phyloP scores from a whole-genome alignment of 176 grass and related monocot genomes.

The Zoysia pacifica region DNA sequence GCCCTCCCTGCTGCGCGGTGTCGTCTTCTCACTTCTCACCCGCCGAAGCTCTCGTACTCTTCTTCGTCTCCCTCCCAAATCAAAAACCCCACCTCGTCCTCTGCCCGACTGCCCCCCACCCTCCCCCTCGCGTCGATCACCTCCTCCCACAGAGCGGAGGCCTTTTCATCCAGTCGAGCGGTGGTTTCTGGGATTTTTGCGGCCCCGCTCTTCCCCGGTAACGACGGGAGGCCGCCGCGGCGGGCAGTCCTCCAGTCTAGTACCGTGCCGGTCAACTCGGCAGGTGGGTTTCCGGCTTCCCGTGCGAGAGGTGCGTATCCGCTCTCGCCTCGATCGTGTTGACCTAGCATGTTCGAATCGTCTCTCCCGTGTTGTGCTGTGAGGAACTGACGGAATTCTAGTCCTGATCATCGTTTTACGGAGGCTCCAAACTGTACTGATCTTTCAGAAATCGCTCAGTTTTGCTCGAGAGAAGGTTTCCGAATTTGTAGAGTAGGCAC shows the following conservation, averaged over 20 bases:
- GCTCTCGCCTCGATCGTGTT: neutral
- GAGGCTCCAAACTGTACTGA: neutral
- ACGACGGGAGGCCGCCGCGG: neutral
- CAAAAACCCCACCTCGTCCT: slow-evolving; percentile 9
- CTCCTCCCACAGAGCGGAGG: neutral
- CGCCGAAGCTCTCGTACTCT: neutral
- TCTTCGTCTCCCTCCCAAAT: neutral
- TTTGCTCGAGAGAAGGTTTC: neutral
- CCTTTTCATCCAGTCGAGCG: neutral
- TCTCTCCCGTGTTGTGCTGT: neutral
- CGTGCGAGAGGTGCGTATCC: slow-evolving; percentile 11
- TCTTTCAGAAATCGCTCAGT: neutral
- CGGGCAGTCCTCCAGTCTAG: neutral
- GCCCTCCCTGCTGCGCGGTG: neutral
- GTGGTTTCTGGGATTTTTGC: neutral
- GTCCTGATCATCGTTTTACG: neutral
- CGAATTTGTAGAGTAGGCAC: neutral
- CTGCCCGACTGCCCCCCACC: neutral
- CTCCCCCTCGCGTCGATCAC: slow-evolving; percentile 22
- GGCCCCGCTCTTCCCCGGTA: neutral
- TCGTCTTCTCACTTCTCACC: slow-evolving; percentile 33
- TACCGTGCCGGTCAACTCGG: neutral
- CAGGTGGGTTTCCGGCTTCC: neutral
- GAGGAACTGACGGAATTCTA: slow-evolving; percentile 10
- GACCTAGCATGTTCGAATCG: neutral